Base-by-base conservation (phyloP, 352 stramenopile species). In the Phytophthora europaea region DNA sequence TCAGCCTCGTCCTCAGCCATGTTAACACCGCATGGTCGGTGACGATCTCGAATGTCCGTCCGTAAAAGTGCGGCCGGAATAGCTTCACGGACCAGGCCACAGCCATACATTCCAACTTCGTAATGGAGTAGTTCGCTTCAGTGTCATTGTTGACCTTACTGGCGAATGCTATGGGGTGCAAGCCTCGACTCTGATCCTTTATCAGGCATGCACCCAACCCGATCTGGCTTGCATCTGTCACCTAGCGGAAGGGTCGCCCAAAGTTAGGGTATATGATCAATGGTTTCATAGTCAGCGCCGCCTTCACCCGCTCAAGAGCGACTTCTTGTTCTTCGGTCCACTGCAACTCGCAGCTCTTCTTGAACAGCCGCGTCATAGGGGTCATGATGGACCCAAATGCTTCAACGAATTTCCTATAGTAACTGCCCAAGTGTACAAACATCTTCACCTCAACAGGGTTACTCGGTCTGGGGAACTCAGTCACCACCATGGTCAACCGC, bases 231-330 rank as follows among this genome's bases (percentile, higher is more conserved):
- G 67, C 76, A 45, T 83, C 76, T 8, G 67, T 79, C 4, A 60
- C 66, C 45, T 76, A 16, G 8, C 75, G 51, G 38, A 83, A 83
- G 1, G 63, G 59, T 2, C 52, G 34, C 18, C 16, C 51, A 56
- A 79, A 81, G 48, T 79, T 66, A 12, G 70, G 67, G 31, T 78
- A 78, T 9, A 5, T 10, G 1, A 82, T 34, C 9, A 79, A 26
- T 26, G 62, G 62, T 6, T 28, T 23, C 1, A 3, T 31, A 6
- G 33, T 55, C 13, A 76, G 47, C 4, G 65, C 65, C 0, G 6
- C 13, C 48, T 77, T 76, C 36, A 78, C 63, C 6, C 18, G 16
- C 10, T 75, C 64, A 62, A 75, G 75, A 6, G 52, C 52, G 18
- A 58, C 45, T 22, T 58, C 52, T 26, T 79, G 64, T 16, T 70